Base-by-base conservation (phyloP, 495 filamentous ascomycete genomes). In the Penicillium bovifimosum region DNA sequence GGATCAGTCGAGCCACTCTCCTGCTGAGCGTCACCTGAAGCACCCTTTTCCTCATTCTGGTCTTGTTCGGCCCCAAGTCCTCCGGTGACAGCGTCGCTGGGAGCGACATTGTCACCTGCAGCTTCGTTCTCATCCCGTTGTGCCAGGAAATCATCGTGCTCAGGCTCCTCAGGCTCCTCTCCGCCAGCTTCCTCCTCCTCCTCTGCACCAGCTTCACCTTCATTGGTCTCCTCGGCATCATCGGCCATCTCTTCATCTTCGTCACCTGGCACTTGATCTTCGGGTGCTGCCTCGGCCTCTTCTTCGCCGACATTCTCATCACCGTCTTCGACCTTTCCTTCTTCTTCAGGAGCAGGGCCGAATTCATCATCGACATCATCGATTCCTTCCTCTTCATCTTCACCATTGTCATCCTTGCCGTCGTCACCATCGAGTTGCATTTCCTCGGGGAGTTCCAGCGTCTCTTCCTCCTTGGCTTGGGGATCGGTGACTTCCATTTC, bases 391-490 rank as follows among this genome's bases (percentile, higher is more conserved):
- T 86, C 83, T 52, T 82, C 79, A 41, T 86, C 86, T 47, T 80
- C 78, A 17, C 78, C 80, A 31, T 80, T 80, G 36, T 83, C 84
- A 26, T 76, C 69, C 41, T 83, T 82, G 44, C 80, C 77, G 40
- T 86, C 80, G 47, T 84, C 74, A 24, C 77, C 80, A 62, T 87
- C 86, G 29, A 89, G 72, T 35, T 85, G 74, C 73, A 89, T 81
- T 55, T 87, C 83, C 18, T 90, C 83, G 5, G 83, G 83, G 31
- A 86, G 70, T 26, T 87, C 83, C 11, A 87, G 71, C 0, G 75
- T 75, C 29, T 85, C 74, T 43, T 85, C 79, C 55, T 96, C 87
- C 53, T 91, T 83, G 2, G 84, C 76, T 65, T 92, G 83, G 18
- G 80, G 76, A 62, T 90, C 87, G 18, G 81, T 78, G 35, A 80